phyloP scores from a whole-genome alignment of 495 filamentous ascomycete genomes.

The Talaromyces proteolyticus region DNA sequence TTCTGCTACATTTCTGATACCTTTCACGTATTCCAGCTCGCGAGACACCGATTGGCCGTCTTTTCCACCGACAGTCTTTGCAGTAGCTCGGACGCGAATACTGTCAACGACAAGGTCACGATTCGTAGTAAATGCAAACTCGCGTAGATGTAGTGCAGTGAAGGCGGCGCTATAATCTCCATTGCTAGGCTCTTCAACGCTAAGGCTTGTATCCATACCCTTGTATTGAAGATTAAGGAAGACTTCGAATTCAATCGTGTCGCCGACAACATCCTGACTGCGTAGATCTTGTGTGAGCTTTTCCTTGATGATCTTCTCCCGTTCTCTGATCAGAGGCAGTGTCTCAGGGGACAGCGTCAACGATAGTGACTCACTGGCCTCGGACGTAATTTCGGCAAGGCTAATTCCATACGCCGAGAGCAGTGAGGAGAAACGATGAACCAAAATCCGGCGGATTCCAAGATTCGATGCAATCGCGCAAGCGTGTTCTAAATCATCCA shows the following conservation, averaged over 20 bases:
- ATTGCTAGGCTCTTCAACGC: constrained; percentile 36
- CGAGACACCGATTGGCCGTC: constrained; percentile 50
- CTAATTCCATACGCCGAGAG: constrained; percentile 49
- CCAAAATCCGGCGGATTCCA: constrained; percentile 43
- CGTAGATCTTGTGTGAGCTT: constrained; percentile 30
- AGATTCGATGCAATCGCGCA: constrained; percentile 41
- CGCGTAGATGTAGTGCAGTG: constrained; percentile 39
- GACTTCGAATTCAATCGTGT: constrained; percentile 38
- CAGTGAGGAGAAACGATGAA: constrained; percentile 48
- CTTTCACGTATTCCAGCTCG: constrained; percentile 40
- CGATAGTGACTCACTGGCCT: constrained; percentile 44
- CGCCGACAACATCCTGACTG: constrained; percentile 27
- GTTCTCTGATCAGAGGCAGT: constrained; percentile 20
- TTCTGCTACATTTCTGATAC: constrained; percentile 65
- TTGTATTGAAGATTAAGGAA: constrained; percentile 50
- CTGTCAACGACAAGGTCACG: constrained; percentile 61
- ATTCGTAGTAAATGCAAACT: constrained; percentile 49
- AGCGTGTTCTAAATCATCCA: constrained; percentile 47
- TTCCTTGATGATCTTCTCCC: constrained; percentile 23
- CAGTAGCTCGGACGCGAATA: constrained; percentile 76
- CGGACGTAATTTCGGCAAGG: constrained; percentile 45
- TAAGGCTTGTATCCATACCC: constrained; percentile 46
- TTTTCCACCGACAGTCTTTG: constrained; percentile 32
- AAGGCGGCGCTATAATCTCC: constrained; percentile 38
- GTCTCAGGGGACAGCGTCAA: constrained; percentile 23